A percentile compares a stretch with the other conserved stretches of the same genome.
These are phyloP conservation scores for Dioscorea alata DNA, from an alignment of 106 monocot species.

Conservation along the genomic window DNA sequence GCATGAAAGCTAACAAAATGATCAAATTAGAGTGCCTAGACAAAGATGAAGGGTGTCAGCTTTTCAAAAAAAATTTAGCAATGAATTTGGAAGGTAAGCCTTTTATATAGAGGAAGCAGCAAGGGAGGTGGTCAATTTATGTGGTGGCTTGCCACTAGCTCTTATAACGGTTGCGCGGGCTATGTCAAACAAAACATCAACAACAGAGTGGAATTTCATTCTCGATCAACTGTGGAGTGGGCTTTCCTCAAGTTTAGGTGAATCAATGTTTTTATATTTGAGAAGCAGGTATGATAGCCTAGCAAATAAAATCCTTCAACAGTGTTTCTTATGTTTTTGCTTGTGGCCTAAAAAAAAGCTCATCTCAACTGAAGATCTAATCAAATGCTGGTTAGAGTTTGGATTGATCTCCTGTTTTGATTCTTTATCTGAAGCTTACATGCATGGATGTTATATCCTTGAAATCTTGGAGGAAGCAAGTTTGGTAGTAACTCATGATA, in stretches of 20 bases:
- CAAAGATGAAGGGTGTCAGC: neutral
- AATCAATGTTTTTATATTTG: neutral
- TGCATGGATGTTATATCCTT: neutral
- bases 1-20: neutral
- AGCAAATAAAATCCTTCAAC: neutral
- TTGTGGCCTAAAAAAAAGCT: conserved; percentile 20
- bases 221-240: neutral
- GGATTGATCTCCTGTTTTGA: conserved; percentile 2
- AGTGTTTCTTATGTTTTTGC: conserved; percentile 23
- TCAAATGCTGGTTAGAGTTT: conserved; percentile 16
- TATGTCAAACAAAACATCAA: neutral
- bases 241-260: neutral
- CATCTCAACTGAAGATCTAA: conserved; percentile 10
- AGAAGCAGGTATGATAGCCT: conserved; percentile 22
- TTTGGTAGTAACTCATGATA: neutral
- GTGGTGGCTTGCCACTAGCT: conserved; percentile 11
- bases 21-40: conserved; percentile 4
- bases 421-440: neutral
- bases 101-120: neutral
- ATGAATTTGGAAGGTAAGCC: neutral
- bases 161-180: neutral
- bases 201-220: neutral
- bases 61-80: conserved; percentile 2
- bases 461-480: conserved; percentile 2
- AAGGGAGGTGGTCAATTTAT: neutral